Percentiles rank a stretch among this genome's conserved stretches.
Evolutionary conservation across 305 asterid genomes (phyloP).

Genomic region (Striga hermonthica): DNA sequence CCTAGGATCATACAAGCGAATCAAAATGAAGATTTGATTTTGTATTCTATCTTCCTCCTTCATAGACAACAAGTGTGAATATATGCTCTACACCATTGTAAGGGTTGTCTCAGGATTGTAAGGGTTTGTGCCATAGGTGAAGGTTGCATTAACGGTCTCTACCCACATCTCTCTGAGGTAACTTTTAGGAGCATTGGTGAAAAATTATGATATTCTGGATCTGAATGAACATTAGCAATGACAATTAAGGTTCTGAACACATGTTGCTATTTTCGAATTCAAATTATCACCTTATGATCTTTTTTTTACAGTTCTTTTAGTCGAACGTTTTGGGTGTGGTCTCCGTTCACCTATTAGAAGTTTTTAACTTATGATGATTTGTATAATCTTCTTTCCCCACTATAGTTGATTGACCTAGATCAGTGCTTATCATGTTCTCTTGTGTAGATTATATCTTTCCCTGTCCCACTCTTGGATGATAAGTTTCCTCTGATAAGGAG

Average conservation of each 20-base stretch:
- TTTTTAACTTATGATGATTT: too few relatives aligned
- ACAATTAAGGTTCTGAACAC: neutral
- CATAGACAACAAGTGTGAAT: too few relatives aligned
- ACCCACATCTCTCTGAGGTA: constrained; percentile 87
- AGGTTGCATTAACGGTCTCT: constrained; percentile 96
- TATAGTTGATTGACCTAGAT: too few relatives aligned
- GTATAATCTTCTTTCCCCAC: constrained; percentile 76
- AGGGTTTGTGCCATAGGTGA: constrained; percentile 97
- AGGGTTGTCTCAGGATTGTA: too few relatives aligned
- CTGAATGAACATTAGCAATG: neutral
- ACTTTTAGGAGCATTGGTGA: constrained; percentile 1
- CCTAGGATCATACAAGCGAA: too few relatives aligned
- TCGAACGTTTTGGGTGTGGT: constrained; percentile 16
- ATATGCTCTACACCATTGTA: too few relatives aligned
- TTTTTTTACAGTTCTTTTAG: neutral
- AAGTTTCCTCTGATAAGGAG: constrained; percentile 94
- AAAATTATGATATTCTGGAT: neutral
- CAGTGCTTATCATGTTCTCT: neutral
- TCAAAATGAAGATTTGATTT: too few relatives aligned
- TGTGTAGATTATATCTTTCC: constrained; percentile 81
- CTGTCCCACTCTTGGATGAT: constrained; percentile 90
- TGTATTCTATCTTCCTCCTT: too few relatives aligned
- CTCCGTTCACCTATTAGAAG: constrained; percentile 5
- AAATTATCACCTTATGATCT: neutral
- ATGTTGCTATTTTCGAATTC: neutral